Evolutionary conservation across 306 rosid species (phyloP).

Genomic region (Ziziphus jujuba): DNA sequence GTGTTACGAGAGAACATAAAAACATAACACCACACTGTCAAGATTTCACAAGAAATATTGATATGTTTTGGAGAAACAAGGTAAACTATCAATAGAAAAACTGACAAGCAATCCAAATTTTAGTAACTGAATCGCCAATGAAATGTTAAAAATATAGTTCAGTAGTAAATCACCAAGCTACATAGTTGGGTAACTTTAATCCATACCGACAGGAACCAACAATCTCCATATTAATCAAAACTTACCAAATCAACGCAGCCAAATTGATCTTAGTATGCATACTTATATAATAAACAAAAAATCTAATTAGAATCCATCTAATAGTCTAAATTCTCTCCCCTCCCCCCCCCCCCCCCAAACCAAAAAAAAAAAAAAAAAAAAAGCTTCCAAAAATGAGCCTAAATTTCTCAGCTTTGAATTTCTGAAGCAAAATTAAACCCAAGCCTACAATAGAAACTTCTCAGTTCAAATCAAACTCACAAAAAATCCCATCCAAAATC

Average conservation of each 20-base stretch:
- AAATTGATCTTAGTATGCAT: neutral
- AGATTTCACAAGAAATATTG: too few species aligned
- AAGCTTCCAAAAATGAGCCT: neutral
- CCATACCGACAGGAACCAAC: neutral
- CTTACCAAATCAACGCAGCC: neutral
- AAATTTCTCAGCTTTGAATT: neutral
- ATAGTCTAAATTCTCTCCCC: neutral
- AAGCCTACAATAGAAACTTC: slow-evolving; percentile 4
- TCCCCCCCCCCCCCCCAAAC: too few species aligned
- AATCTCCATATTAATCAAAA: slow-evolving; percentile 15
- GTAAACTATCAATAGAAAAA: neutral
- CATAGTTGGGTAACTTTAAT: slow-evolving; percentile 4
- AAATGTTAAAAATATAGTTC: too few species aligned
- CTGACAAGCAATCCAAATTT: neutral
- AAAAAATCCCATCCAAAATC: neutral
- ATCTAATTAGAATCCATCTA: neutral
- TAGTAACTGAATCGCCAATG: too few species aligned
- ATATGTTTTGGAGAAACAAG: neutral
- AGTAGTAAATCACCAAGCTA: neutral
- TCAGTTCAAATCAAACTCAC: neutral
- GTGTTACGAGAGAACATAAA: neutral
- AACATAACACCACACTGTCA: too few species aligned
- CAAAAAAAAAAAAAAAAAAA: neutral
- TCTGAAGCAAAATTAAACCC: neutral
- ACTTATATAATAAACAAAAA: neutral